Percentiles rank a stretch among this genome's conserved stretches.
phyloP scores from a whole-genome alignment of 2,329 filamentous ascomycete species.

The Thermothelomyces thermophilus region DNA sequence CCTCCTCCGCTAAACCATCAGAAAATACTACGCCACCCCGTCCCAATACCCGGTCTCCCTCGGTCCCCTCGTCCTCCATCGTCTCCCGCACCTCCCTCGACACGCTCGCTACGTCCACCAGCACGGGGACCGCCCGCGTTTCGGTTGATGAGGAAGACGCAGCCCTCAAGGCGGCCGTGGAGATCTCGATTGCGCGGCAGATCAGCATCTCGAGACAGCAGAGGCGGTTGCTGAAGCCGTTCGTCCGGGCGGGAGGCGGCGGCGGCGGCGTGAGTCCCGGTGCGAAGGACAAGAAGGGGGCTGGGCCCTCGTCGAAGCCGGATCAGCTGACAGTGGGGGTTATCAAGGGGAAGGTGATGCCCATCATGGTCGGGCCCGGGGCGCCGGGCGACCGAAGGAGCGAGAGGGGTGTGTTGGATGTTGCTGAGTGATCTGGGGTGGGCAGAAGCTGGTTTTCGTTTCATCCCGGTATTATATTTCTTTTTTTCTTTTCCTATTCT shows the following conservation, averaged over 20 bases:
- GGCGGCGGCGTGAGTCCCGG: not conserved
- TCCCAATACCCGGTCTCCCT: slow-evolving; percentile 13
- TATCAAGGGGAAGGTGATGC: slow-evolving; percentile 32
- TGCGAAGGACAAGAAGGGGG: not conserved
- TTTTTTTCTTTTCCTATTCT: not conserved
- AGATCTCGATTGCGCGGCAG: slow-evolving; percentile 61
- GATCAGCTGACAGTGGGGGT: slow-evolving; percentile 7
- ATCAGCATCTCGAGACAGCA: slow-evolving; percentile 60
- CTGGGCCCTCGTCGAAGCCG: not conserved
- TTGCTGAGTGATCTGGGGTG: slow-evolving; percentile 27
- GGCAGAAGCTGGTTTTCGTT: no score
- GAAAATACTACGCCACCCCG: not conserved
- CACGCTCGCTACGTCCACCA: not conserved
- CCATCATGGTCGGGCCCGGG: slow-evolving; percentile 35
- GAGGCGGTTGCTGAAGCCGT: slow-evolving; percentile 29
- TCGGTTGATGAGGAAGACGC: slow-evolving; percentile 36
- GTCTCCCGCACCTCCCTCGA: slow-evolving; percentile 22
- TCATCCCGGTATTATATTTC: no score
- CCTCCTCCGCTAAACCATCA: not conserved
- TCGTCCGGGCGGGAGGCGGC: not conserved
- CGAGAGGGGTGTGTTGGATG: slow-evolving; percentile 47
- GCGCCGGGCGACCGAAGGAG: slow-evolving; percentile 43
- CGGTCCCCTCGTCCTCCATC: not conserved
- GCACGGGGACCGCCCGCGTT: slow-evolving; percentile 19
- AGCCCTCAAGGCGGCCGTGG: slow-evolving; percentile 49